Evolutionary conservation across 2,329 filamentous ascomycete species (phyloP), one percentile per base, ranked within the genome.

Genomic region (Aspergillus brasiliensis): DNA sequence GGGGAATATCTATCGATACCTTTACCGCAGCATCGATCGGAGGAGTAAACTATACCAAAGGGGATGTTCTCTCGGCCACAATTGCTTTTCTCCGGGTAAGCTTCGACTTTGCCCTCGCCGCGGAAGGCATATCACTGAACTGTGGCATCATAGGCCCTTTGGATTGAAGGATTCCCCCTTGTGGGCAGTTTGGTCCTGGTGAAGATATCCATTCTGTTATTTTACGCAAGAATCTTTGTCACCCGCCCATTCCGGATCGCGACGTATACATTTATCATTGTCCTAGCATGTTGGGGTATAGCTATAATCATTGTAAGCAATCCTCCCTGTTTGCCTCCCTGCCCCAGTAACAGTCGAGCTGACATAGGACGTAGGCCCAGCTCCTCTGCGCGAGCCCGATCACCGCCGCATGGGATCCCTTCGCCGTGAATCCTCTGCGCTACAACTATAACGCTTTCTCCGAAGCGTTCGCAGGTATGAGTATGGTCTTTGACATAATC

Each of bases 91-190:
- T 53, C 10, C 17, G 51, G 34, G 51, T 40, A 40, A n/a, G 49
- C 21, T 51, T 17, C 7, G 25, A 5, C 25, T 25, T 25, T 3
- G 25, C 25, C 1, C 25, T 3, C 25, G 4, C 25, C 7, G 4
- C 3, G 3, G 2, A 25, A 25, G 25, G 7, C 3, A 25, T 25
- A 25, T 25, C 25, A 25, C 25, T 25, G 4, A 25, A 25, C 17
- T 4, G 17, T 19, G 13, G 6, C 19, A 17, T 4, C n/a, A n/a
- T 21, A 55, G 52, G 38, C 52, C 37, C 52, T 56, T 6, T 56
- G 53, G 40, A 48, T 56, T 48, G 53, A 56, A 38, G 31, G 23
- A 23, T 48, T 56, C 13, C 53, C 53, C 3, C 53, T 56, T 7
- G 44, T 48, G 13, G 40, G 17, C 17, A 56, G 53, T 28, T 25